Evolutionary conservation across 345 rosid species (phyloP), one percentile per base, ranked within the genome.

Genomic region (Gynandropsis gynandra): DNA sequence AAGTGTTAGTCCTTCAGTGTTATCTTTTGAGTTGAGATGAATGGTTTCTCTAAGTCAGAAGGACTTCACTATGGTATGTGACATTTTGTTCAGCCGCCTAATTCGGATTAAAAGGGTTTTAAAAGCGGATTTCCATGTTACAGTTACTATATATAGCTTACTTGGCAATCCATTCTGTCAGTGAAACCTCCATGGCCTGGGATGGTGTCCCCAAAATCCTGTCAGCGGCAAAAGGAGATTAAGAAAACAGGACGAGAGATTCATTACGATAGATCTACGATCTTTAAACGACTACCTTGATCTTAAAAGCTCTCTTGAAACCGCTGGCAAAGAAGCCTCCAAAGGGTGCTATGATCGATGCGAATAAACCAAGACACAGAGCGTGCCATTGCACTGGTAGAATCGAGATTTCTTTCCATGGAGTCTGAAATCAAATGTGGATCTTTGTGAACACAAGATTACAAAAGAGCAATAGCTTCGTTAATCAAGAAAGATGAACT

Each of bases 241-340:
- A 61, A 27, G 45, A 36, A 19, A 47, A 19, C 15, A 10, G 11
- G 17, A 49, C 44, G 31, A 33, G 24, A 17, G 57, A 11, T 43
- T 12, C 1, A 15, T 38, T 13, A 34, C 9, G 5, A 34, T 52
- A 8, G 13, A 9, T 19, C 19, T 14, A 8, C 0, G 10, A 12
- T 35, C 4, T 43, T 18, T 27, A 9, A 19, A 9, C 32, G 34
- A 44, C 16, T 43, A 82, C 98, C 95, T 92, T 92, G 68, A 87
- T 63, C 65, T 87, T 92, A 52, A 87, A 90, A 66, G 98, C 98
- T 74, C 98, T 80, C 54, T 92, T 92, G 58, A 92, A 92, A 47
- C 96, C 95, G 48, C 96, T 92, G 6, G 98, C 98, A 5, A 92
- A 92, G 72, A 92, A 87, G 36, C 98, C 98, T 59, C 98, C 98